Base-by-base conservation (phyloP, 2,329 filamentous ascomycete species). In the Orbilia javanica region DNA sequence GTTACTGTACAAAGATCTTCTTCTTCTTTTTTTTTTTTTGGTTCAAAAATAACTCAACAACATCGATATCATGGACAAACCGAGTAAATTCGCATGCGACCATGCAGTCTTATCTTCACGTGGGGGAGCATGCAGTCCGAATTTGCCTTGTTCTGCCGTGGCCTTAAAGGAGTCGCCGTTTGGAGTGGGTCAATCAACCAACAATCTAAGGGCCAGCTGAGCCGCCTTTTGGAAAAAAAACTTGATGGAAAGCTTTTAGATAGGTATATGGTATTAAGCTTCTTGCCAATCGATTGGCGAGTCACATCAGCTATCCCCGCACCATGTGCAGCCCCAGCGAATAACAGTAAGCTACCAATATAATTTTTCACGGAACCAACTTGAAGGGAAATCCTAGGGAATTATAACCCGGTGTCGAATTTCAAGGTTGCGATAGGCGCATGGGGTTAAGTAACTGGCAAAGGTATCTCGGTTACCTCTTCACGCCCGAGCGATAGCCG, bases 51-150 rank as follows among this genome's bases (percentile, higher is more conserved):
- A 22, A 15, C 20, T 3, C 22, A 11, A 52, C 22, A 13, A 5
- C 15, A 22, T 36, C n/a, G 15, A 15, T 39, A 6, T 8, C 13
- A 20, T 39, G 3, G 34, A 44, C 42, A 20, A 44, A 44, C 11
- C 5, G 3, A 11, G 44, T 36, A 36, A 34, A 15, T 64, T 7
- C 27, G 62, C 50, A 27, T 66, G 60, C 20, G 39, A 50, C 50
- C 36, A 65, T 67, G 65, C 67, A 67, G 60, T 78, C 73, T 78
- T 78, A 78, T 78, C 73, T 66, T 70, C 67, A 65, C 62, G 73
- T 66, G 73, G 73, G 73, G 73, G 73, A 29, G 10, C 15, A 34
- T 18, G 4, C 15, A 57, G 18, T 31, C 7, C 39, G 46, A 57
- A 53, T 34, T 50, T 69, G 31, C 48, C n/a, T 50, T 69, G 31